Conservation (phyloP, 75 land plant genomes). For the Sequoia sempervirens region DNA sequence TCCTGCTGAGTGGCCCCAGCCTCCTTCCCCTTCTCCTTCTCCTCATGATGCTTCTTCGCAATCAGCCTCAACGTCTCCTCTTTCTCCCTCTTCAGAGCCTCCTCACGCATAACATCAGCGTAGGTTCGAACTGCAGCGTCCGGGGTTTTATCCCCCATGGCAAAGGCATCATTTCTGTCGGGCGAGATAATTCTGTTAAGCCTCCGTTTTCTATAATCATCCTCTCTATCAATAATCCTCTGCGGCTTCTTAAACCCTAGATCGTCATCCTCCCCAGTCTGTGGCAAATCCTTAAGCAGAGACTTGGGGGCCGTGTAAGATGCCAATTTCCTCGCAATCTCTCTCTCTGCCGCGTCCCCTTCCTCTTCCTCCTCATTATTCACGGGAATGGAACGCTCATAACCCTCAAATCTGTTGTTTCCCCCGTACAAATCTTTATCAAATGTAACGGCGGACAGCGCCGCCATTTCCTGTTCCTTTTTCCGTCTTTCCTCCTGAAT, state of each 20-base stretch:
- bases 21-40: slow-evolving; percentile 44
- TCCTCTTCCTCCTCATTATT: slow-evolving; percentile 78
- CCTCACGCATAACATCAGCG: slow-evolving; percentile 89
- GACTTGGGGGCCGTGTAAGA: slow-evolving; percentile 89
- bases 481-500: slow-evolving; percentile 86
- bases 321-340: slow-evolving; percentile 61
- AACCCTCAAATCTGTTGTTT: slow-evolving; percentile 52
- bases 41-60: slow-evolving; percentile 82
- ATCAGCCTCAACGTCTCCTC: slow-evolving; percentile 71
- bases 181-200: slow-evolving; percentile 79
- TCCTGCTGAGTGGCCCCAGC: slow-evolving; percentile 21
- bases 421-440: slow-evolving; percentile 80
- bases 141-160: slow-evolving; percentile 85
- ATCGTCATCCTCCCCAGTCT: slow-evolving; percentile 33
- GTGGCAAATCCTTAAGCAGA: slow-evolving; percentile 57
- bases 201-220: slow-evolving; percentile 80
- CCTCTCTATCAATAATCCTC: slow-evolving; percentile 81
- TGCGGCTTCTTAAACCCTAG: slow-evolving; percentile 74
- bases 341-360: slow-evolving; percentile 47
- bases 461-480: slow-evolving; percentile 68
- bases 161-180: slow-evolving; percentile 90
- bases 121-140: slow-evolving; percentile 76
- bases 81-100: slow-evolving; percentile 58
- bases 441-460: slow-evolving; percentile 56
- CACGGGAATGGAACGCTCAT: slow-evolving; percentile 72